Evolutionary conservation across 345 rosid species (phyloP).

Genomic region (Psidium friedrichsthalianum): DNA sequence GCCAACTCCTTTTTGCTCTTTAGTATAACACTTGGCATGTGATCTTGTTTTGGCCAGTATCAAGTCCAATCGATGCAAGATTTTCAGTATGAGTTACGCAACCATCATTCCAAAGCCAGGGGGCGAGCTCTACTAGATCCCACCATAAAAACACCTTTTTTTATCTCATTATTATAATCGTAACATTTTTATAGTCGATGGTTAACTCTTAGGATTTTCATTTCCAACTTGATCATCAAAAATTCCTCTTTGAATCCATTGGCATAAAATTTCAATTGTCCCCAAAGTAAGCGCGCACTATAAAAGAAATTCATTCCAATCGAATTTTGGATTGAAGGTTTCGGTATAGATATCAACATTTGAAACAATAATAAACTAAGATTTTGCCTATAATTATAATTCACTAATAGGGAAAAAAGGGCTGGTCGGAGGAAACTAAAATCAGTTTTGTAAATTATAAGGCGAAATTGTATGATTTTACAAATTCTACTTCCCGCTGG

Average conservation of each 20-base stretch:
- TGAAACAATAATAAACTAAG: neutral
- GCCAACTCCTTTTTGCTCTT: neutral
- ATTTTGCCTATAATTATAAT: neutral
- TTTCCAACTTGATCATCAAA: neutral
- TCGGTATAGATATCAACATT: neutral
- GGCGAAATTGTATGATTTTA: neutral
- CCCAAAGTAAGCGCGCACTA: rapidly evolving
- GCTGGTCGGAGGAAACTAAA: neutral
- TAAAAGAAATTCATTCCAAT: neutral
- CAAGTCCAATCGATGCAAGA: neutral
- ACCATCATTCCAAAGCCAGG: neutral
- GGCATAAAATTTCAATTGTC: neutral
- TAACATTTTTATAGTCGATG: too few relatives aligned
- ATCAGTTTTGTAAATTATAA: too few relatives aligned
- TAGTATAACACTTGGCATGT: neutral
- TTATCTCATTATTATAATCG: neutral
- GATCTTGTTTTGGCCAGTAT: neutral
- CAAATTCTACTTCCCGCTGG: neutral
- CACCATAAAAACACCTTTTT: neutral
- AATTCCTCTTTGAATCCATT: neutral
- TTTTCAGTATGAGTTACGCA: neutral
- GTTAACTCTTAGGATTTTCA: neutral
- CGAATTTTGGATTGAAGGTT: neutral
- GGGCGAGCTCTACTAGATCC: neutral
- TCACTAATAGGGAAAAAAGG: neutral